Base-by-base conservation (phyloP, 768 basidiomycete genomes). In the Suillus discolor region DNA sequence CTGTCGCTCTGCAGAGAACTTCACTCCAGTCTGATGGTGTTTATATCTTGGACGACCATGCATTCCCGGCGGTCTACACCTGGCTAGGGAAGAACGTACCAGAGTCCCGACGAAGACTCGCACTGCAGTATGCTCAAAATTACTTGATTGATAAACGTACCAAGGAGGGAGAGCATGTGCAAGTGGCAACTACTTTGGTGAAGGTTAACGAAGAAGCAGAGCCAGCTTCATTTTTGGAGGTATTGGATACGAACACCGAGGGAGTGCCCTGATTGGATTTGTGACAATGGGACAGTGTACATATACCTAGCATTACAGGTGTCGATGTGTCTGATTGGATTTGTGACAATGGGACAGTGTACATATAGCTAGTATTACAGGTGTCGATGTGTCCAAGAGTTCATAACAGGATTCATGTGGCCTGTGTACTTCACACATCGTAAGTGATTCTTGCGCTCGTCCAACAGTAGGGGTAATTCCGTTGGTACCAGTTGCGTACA, bases 381-480 rank as follows among this genome's bases (percentile, higher is more conserved):
- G 28, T 36, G 20, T 34, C 54, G 12, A 55, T n/a, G 11, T 55
- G 54, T 55, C 54, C 54, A 55, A 55, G 18, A 55, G 5, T 55
- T 6, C 36, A 55, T 13, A 8, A n/a, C 11, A 55, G 44, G n/a
- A 18, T 41, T 28, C 25, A 12, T 25, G 6, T 15, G 13, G 28
- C 20, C 4, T 42, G 20, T 31, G 20, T 28, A 12, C 57, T 57
- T 69, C 64, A 76, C 9, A 76, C 57, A 65, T 90, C 85, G 68
- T 89, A 91, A 38, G 76, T 89, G 18, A 92, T 77, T 28, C 90
- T 77, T 6, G 85, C 97, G 23, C 94, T 92, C 61, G 89, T 82
- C 89, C 95, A 98, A 3, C 95, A 80, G 75, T 92, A 99, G 1
- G 91, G 89, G 68, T 99, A 99, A 73, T 91, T 94, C 69, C 87